phyloP scores from a whole-genome alignment of 306 rosid genomes.

The Castanea sativa region DNA sequence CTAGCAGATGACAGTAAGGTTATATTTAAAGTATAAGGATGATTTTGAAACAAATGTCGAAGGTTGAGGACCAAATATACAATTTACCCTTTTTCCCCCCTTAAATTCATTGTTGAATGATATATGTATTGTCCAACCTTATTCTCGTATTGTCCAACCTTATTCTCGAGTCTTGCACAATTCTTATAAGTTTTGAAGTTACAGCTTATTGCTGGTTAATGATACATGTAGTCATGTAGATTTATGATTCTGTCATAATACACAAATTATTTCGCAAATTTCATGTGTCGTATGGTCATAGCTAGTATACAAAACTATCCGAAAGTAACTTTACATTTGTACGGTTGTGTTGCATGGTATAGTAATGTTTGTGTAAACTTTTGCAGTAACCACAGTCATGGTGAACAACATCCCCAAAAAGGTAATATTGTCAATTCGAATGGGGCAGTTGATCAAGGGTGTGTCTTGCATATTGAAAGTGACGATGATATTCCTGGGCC shows the following conservation, averaged over 20 bases:
- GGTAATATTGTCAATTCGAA: conserved; percentile 22
- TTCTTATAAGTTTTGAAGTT: not conserved
- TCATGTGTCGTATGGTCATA: not conserved
- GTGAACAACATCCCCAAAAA: conserved; percentile 26
- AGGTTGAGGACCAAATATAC: too few species aligned
- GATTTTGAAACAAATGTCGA: too few species aligned
- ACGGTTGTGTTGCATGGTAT: not conserved
- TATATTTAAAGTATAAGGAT: too few species aligned
- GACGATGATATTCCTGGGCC: conserved; percentile 52
- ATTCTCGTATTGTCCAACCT: not conserved
- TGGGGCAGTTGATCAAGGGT: conserved; percentile 28
- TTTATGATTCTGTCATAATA: not conserved
- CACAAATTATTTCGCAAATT: not conserved
- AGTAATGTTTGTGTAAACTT: not conserved
- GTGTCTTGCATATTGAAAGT: conserved; percentile 22
- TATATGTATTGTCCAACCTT: not conserved
- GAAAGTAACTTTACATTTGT: not conserved
- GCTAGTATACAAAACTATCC: not conserved
- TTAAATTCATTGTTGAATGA: not conserved
- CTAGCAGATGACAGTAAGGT: too few species aligned
- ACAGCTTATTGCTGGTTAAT: not conserved
- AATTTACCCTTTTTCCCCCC: not conserved
- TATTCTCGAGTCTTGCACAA: not conserved
- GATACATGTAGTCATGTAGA: not conserved
- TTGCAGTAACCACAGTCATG: conserved; percentile 47